Percentiles rank a stretch among this genome's conserved stretches.
phyloP scores from a whole-genome alignment of 2,329 filamentous ascomycete species.

The Fonsecaea pugnacius region DNA sequence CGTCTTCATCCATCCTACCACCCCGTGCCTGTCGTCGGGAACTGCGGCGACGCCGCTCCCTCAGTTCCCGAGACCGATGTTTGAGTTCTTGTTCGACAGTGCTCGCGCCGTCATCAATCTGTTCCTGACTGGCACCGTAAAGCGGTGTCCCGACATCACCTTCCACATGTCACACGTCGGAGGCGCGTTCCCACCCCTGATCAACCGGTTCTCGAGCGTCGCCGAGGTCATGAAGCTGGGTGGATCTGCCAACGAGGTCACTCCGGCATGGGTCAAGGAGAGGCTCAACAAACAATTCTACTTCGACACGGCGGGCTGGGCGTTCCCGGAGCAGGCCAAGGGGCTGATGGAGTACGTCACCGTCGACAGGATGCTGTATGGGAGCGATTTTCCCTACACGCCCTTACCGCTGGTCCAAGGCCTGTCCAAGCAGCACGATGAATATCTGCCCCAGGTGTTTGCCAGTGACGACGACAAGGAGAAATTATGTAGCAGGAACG shows the following conservation, averaged over 20 bases:
- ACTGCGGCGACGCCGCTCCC: slow-evolving; percentile 34
- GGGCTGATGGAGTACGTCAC: slow-evolving; percentile 36
- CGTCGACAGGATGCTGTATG: slow-evolving; percentile 34
- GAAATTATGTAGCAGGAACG: slow-evolving; percentile 33
- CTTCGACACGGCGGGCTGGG: slow-evolving; percentile 37
- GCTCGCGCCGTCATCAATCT: slow-evolving; percentile 55
- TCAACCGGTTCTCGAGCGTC: slow-evolving; percentile 33
- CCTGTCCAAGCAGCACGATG: slow-evolving; percentile 33
- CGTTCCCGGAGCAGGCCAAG: slow-evolving; percentile 36
- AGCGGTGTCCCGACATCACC: slow-evolving; percentile 51
- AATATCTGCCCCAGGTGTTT: slow-evolving; percentile 32
- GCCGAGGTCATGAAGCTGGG: slow-evolving; percentile 32
- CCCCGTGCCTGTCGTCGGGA: slow-evolving; percentile 32
- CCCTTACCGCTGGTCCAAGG: slow-evolving; percentile 24
- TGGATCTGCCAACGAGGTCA: slow-evolving; percentile 28
- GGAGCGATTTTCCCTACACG: slow-evolving; percentile 37
- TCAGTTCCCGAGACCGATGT: slow-evolving; percentile 50
- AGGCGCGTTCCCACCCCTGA: slow-evolving; percentile 47
- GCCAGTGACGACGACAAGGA: slow-evolving; percentile 31
- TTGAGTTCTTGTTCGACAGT: slow-evolving; percentile 61
- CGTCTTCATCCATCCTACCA: slow-evolving; percentile 62
- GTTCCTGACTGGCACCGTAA: slow-evolving; percentile 54
- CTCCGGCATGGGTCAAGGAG: slow-evolving; percentile 33
- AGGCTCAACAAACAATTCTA: slow-evolving; percentile 36
- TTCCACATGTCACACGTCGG: slow-evolving; percentile 57